Base-by-base conservation (phyloP, 2,329 filamentous ascomycete genomes). In the Knufia fluminis region DNA sequence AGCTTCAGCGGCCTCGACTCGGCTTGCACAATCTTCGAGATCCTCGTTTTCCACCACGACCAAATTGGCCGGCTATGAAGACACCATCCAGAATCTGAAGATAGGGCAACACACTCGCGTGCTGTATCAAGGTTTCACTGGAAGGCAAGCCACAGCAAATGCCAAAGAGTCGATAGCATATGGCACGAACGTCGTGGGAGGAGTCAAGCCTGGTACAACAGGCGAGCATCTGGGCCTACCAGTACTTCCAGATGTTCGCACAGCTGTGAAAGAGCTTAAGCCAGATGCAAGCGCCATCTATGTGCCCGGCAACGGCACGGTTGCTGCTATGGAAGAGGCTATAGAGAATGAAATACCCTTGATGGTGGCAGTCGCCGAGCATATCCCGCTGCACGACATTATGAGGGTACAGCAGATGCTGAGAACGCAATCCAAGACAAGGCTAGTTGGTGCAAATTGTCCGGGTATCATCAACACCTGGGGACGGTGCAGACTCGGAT, bases 221-320 rank as follows among this genome's bases (percentile, higher is more conserved):
- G 80, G 80, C 42, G 79, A 86, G 60, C 85, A 90, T 68, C 68
- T 90, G 17, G 84, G 82, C 1, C 70, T 87, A 31, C 86, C 86
- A 1, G 74, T 90, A 1, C 70, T 88, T 17, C 81, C 84, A 1
- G 80, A 77, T 38, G 81, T 90, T 24, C 73, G 74, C 59, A 77
- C 75, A 61, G 86, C 86, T 4, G 80, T 85, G 68, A 77, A 83
- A 57, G 71, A 77, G 57, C 68, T 87, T 32, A 85, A 81, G 58
- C 85, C 86, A 2, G 80, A 89, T 67, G 86, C 85, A 3, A 88
- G 85, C 1, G 85, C 82, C 3, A 85, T 91, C 49, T 90, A 87
- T 57, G 86, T 90, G 2, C 82, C 85, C 1, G 85, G 85, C n/a
- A 77, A 81, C 52, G 79, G 85, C 56, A 86, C 85, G 1, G 74